Conservation (phyloP, 163 green algal genomes). For the Chlorella variabilis region DNA sequence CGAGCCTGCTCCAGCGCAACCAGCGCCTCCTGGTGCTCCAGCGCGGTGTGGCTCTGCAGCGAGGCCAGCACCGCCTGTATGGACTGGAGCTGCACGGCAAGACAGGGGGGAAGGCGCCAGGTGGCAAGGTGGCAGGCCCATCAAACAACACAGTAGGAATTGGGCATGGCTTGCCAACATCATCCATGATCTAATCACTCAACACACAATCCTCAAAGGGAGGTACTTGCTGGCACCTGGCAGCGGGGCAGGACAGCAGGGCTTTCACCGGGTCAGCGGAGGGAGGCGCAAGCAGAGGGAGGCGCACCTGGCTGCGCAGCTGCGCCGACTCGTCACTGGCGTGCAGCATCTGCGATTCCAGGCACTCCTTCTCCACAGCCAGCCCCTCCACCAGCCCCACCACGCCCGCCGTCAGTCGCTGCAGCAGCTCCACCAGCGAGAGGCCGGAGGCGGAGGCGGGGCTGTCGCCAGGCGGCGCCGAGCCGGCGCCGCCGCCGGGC, state of each 20-base stretch:
- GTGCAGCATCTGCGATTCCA: slow-evolving; percentile 39
- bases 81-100: slow-evolving; percentile 21
- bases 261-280: too few species aligned
- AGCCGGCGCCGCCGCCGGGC: not conserved
- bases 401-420: slow-evolving; percentile 27
- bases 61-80: slow-evolving; percentile 27
- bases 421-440: slow-evolving; percentile 25
- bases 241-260: too few species aligned
- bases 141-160: too few species aligned
- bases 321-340: not conserved
- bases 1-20: slow-evolving; percentile 29
- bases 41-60: slow-evolving; percentile 27
- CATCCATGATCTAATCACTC: too few species aligned
- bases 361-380: slow-evolving; percentile 37
- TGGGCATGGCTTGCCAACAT: too few species aligned
- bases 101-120: too few species aligned
- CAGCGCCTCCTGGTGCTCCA: slow-evolving; percentile 38
- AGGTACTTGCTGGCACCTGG: too few species aligned
- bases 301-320: slow-evolving; percentile 31
- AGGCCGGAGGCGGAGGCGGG: not conserved
- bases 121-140: too few species aligned
- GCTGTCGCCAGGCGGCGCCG: not conserved
- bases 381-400: slow-evolving; percentile 39
- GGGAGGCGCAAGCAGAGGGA: not conserved
- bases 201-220: too few species aligned